A percentile compares a stretch with the other conserved stretches of the same genome.
Conservation (phyloP, 73 alveolate species). For the Paramecium pentaurelia region DNA sequence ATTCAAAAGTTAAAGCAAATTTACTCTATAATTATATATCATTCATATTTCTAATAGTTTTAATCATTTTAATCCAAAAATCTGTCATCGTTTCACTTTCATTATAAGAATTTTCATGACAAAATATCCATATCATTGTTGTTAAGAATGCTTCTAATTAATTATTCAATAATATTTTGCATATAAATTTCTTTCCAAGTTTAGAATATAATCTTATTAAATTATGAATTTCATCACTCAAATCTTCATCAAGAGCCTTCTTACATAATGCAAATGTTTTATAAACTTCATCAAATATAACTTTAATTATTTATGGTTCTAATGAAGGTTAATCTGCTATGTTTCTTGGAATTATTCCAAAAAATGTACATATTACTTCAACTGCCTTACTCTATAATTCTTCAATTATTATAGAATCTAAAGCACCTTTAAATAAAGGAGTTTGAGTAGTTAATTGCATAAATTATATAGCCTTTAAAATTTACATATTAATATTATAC, state of each 20-base stretch:
- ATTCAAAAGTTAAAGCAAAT: neutral
- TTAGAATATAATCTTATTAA: neutral
- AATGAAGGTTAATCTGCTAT: neutral
- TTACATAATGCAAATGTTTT: neutral
- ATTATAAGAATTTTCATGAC: neutral
- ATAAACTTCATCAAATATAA: neutral
- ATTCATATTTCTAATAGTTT: neutral
- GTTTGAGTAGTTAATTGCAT: neutral
- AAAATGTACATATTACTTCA: neutral
- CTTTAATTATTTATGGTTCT: neutral
- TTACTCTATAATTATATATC: neutral
- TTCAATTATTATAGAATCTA: neutral
- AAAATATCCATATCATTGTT: neutral
- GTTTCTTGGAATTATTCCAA: neutral
- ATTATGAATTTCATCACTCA: neutral
- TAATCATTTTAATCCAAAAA: conserved; percentile 16
- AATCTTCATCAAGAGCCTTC: conserved; percentile 15
- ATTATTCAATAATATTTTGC: neutral
- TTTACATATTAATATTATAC: neutral
- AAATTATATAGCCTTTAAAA: neutral
- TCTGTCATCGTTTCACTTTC: neutral
- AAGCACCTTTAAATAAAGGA: neutral
- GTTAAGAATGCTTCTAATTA: neutral
- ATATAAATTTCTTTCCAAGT: neutral
- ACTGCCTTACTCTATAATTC: conserved; percentile 15